Conservation (phyloP, 495 filamentous ascomycete species). For the Viridothelium virens region DNA sequence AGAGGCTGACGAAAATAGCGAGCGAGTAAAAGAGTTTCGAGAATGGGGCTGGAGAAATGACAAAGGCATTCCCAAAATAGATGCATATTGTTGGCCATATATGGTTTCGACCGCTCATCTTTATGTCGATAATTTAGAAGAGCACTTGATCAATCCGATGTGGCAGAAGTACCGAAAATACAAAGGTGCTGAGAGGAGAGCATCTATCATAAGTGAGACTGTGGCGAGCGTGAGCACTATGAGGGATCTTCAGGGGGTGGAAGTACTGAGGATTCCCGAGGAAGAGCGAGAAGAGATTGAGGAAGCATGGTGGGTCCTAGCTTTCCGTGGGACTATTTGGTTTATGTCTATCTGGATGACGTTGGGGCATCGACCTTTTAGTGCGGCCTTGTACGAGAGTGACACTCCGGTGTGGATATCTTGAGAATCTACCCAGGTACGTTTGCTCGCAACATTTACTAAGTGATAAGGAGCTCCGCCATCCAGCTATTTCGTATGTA, state of each 20-base stretch:
- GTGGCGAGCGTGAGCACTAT: not conserved
- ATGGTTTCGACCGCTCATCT: not conserved
- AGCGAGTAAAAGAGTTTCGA: not conserved
- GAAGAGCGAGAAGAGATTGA: not conserved
- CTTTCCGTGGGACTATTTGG: not conserved
- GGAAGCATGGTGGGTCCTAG: constrained; percentile 8
- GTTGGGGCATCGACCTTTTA: not conserved
- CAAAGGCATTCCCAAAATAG: not conserved
- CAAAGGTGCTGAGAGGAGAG: not conserved
- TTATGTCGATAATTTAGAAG: constrained; percentile 1
- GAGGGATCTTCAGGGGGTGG: not conserved
- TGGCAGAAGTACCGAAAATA: not conserved
- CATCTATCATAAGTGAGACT: not conserved
- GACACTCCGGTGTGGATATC: constrained; percentile 9
- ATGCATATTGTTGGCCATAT: not conserved
- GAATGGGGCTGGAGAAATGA: not conserved
- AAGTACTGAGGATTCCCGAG: not conserved
- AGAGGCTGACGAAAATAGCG: not conserved
- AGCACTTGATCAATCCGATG: not conserved
- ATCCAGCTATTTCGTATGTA: too few relatives aligned
- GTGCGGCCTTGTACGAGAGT: not conserved
- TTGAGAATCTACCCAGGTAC: not conserved
- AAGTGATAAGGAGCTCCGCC: too few relatives aligned
- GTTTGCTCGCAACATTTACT: too few relatives aligned
- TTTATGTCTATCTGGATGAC: constrained; percentile 11